Evolutionary conservation across 495 filamentous ascomycete species (phyloP).

Genomic region (Neurospora sp.): DNA sequence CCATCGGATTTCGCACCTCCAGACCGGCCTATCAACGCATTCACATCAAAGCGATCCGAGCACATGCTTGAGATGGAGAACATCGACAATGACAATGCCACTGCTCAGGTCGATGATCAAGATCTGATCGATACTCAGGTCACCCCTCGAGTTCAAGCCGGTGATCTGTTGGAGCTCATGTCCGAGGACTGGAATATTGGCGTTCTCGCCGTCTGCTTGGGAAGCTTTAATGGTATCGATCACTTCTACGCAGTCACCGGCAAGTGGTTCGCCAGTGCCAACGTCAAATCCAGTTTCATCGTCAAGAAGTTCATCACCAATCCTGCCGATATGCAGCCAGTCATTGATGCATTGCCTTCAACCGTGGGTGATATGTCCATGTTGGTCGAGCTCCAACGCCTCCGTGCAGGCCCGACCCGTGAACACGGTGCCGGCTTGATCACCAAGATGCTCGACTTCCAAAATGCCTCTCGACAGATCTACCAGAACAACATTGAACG

Average conservation of each 20-base stretch:
- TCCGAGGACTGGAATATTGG: conserved; percentile 27
- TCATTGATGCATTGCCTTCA: conserved; percentile 52
- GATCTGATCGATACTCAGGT: neutral
- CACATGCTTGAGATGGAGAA: conserved; percentile 12
- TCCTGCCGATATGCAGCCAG: conserved; percentile 42
- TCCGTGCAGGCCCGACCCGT: conserved; percentile 43
- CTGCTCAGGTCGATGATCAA: conserved; percentile 5
- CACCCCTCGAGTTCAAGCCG: conserved; percentile 43
- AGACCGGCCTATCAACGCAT: neutral
- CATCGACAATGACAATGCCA: neutral
- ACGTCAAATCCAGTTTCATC: conserved; percentile 44
- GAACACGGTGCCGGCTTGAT: conserved; percentile 39
- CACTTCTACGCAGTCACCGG: conserved; percentile 69
- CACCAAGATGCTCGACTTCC: conserved; percentile 42
- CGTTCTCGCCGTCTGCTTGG: conserved; percentile 58
- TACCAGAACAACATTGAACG: conserved; percentile 41
- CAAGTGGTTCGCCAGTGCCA: conserved; percentile 53
- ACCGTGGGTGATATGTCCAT: conserved; percentile 17
- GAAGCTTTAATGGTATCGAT: conserved; percentile 46
- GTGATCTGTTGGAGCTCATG: conserved; percentile 64
- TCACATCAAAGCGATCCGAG: neutral
- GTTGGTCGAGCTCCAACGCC: conserved; percentile 33
- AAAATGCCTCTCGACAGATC: conserved; percentile 35
- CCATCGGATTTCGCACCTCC: neutral
- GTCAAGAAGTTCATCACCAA: conserved; percentile 51